Percentiles rank a stretch among this genome's conserved stretches.
Evolutionary conservation across 768 basidiomycete species (phyloP).

Genomic region (Lactarius pseudohatsudake): DNA sequence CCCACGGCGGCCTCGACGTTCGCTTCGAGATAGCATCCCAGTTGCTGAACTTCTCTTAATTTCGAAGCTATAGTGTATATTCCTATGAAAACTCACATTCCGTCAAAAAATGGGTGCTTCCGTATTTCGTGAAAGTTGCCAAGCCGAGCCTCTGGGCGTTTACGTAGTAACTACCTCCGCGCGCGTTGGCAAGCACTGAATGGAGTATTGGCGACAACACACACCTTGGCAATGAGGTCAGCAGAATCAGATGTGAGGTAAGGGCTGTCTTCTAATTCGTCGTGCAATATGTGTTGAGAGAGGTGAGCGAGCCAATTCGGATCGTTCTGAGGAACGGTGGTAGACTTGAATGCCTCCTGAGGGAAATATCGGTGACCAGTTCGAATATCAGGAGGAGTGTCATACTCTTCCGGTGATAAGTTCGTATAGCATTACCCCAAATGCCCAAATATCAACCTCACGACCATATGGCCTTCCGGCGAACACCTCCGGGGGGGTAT

Average conservation of each 20-base stretch:
- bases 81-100: constrained; percentile 7
- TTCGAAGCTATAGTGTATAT: neutral
- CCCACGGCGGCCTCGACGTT: constrained; percentile 19
- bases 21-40: constrained; percentile 18
- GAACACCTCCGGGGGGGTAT: constrained; percentile 25
- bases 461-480: constrained; percentile 17
- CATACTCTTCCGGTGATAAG: constrained; percentile 21
- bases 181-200: neutral
- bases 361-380: neutral
- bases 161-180: constrained; percentile 13
- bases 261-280: constrained; percentile 11
- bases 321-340: constrained; percentile 14
- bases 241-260: constrained; percentile 13
- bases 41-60: constrained; percentile 5
- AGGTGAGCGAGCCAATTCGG: constrained; percentile 19
- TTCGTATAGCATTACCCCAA: constrained; percentile 27
- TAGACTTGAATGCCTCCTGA: constrained; percentile 25
- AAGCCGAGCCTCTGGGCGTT: constrained; percentile 17
- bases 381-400: neutral
- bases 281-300: constrained; percentile 15
- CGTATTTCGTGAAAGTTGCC: constrained; percentile 15
- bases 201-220: neutral
- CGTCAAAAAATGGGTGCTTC: constrained; percentile 17
- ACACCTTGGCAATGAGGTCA: constrained; percentile 18
- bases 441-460: constrained; percentile 26